A percentile compares a stretch with the other conserved stretches of the same genome.
phyloP scores from a whole-genome alignment of 2,329 filamentous ascomycete species.

The Botrytis pseudocinerea region DNA sequence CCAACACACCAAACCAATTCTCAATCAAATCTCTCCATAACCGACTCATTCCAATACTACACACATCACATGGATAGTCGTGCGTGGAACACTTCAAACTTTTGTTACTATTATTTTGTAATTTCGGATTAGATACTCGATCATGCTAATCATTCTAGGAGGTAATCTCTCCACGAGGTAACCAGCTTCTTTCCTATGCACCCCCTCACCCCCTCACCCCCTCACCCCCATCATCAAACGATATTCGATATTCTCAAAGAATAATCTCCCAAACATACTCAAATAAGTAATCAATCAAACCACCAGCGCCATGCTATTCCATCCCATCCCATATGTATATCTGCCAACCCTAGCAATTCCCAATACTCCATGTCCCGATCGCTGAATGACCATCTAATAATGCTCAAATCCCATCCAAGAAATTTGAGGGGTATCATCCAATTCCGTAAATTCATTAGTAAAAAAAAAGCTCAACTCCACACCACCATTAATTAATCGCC shows the following conservation, averaged over 20 bases:
- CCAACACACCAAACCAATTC: too few relatives aligned
- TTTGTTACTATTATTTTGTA: not conserved
- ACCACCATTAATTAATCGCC: not conserved
- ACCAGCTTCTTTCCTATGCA: not conserved
- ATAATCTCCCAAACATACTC: not conserved
- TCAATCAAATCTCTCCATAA: too few relatives aligned
- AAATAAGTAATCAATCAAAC: not conserved
- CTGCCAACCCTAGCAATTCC: not conserved
- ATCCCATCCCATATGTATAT: not conserved
- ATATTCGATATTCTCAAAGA: not conserved
- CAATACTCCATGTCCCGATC: not conserved
- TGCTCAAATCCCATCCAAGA: not conserved
- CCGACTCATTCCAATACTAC: too few relatives aligned
- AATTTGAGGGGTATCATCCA: constrained; percentile 6
- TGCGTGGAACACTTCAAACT: not conserved
- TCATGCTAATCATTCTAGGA: not conserved
- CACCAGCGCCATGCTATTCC: constrained; percentile 1
- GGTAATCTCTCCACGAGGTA: not conserved
- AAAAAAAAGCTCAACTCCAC: not conserved
- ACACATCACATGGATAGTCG: too few relatives aligned
- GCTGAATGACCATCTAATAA: constrained; percentile 15
- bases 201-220: not conserved
- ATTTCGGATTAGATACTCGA: not conserved
- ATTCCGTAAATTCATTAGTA: not conserved
- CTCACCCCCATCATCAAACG: not conserved